These are phyloP conservation scores for Cladorrhinum sp. DNA, from an alignment of 2,329 filamentous ascomycete species.

Conservation along the genomic window DNA sequence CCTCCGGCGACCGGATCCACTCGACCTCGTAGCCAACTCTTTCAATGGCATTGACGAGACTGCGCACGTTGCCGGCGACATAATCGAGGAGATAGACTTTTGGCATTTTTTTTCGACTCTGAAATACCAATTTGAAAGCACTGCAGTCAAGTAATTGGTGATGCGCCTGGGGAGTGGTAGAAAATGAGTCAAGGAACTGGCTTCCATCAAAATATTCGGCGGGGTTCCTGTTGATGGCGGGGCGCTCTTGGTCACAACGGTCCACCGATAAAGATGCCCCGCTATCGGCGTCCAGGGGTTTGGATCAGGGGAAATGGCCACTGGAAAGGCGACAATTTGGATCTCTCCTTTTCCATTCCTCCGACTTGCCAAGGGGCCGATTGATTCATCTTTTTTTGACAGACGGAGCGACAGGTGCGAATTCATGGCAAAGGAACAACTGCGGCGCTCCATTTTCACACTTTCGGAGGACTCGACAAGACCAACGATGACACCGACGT, in stretches of 20 bases:
- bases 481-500: no score
- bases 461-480: no score
- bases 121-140: neutral
- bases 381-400: no score
- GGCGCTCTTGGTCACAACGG: conserved; percentile 5
- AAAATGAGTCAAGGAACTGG: conserved; percentile 19
- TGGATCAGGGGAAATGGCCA: neutral
- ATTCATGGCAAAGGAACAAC: no score
- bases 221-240: conserved; percentile 13
- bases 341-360: no score
- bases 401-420: no score
- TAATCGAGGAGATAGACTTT: conserved; percentile 80
- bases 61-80: conserved; percentile 93
- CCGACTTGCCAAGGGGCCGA: no score
- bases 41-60: conserved; percentile 95
- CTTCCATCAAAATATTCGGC: conserved; percentile 13
- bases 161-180: neutral
- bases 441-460: no score
- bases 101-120: conserved; percentile 60
- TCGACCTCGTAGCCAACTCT: conserved; percentile 90
- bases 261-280: conserved; percentile 12
- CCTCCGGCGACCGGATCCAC: conserved; percentile 83
- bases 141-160: neutral
- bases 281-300: conserved; percentile 14
- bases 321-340: neutral